These are phyloP conservation scores for Aspergillus wentii DNA, from an alignment of 495 filamentous ascomycete species.

Conservation along the genomic window DNA sequence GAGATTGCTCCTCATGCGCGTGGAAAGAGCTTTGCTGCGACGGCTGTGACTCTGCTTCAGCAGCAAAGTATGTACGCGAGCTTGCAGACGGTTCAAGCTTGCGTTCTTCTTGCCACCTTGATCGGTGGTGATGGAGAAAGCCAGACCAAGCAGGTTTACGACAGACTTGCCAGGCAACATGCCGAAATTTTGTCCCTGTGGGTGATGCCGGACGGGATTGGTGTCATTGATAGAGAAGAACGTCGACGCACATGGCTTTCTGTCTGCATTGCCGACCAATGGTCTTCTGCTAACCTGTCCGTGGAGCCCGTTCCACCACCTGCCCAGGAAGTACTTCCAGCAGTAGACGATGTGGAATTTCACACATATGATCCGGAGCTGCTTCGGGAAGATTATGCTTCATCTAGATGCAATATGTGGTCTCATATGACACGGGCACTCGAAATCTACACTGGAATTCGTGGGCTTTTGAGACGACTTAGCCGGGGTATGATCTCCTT, in stretches of 20 bases:
- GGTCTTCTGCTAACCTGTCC: conserved; percentile 16
- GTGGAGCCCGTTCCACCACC: conserved; percentile 10
- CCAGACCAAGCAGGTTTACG: conserved; percentile 17
- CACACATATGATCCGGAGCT: conserved; percentile 5
- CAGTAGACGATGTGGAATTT: conserved; percentile 17
- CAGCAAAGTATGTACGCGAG: conserved; percentile 9
- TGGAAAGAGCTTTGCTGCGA: conserved; percentile 8
- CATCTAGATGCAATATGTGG: conserved; percentile 15
- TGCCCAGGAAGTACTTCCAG: conserved; percentile 4
- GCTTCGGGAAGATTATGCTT: background rate
- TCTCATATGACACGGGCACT: conserved; percentile 19
- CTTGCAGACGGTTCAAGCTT: conserved; percentile 16
- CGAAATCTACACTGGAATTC: conserved; percentile 15
- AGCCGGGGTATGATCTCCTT: conserved; percentile 12
- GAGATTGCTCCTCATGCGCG: conserved; percentile 9
- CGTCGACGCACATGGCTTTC: conserved; percentile 16
- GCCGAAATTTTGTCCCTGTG: conserved; percentile 9
- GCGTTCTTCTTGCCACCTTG: conserved; percentile 15
- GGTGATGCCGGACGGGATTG: conserved; percentile 1
- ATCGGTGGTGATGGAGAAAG: conserved; percentile 16
- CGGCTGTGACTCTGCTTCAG: conserved; percentile 8
- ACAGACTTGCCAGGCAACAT: conserved; percentile 18
- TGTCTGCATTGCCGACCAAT: conserved; percentile 15
- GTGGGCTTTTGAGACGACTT: conserved; percentile 9
- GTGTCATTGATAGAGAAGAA: conserved; percentile 12